phyloP scores from a whole-genome alignment of 2,329 filamentous ascomycete species.

The Arachnomyces sp. region DNA sequence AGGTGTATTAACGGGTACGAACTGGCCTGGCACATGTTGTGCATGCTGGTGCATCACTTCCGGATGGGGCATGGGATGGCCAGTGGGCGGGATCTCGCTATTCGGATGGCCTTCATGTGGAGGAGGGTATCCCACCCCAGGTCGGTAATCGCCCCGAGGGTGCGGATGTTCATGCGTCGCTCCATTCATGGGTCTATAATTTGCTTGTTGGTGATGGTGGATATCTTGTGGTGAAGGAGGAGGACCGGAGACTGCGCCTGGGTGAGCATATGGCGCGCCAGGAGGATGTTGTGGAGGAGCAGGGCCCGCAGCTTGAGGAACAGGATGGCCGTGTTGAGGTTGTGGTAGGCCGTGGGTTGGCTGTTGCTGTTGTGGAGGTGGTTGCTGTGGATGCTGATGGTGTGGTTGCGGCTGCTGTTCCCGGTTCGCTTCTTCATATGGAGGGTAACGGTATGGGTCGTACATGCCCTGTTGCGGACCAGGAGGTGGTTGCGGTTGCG shows the following conservation, averaged over 20 bases:
- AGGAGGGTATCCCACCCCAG: conserved; percentile 25
- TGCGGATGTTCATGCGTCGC: conserved; percentile 25
- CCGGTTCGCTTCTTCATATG: conserved; percentile 2
- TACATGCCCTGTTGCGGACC: conserved; percentile 17
- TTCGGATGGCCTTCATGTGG: conserved; percentile 23
- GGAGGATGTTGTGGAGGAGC: conserved; percentile 25
- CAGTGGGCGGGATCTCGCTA: conserved; percentile 22
- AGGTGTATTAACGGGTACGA: conserved; percentile 6
- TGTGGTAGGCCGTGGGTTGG: no score
- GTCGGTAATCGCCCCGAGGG: conserved; percentile 25
- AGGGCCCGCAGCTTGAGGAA: conserved; percentile 17
- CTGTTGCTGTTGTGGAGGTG: no score
- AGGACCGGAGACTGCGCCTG: conserved; percentile 23
- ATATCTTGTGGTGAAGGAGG: conserved; percentile 20
- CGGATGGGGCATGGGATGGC: conserved; percentile 23
- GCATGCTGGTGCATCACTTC: conserved; percentile 19
- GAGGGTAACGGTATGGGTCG: conserved; percentile 25
- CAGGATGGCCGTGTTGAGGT: no score
- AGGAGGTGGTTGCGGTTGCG: no score
- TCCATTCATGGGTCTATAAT: conserved; percentile 28
- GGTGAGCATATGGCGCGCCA: conserved; percentile 27
- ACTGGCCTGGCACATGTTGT: conserved; percentile 13
- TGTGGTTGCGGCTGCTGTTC: no score
- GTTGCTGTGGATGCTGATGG: no score
- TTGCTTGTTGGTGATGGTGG: conserved; percentile 17